phyloP scores from a whole-genome alignment of 306 rosid species.

The Arachis stenosperma region DNA sequence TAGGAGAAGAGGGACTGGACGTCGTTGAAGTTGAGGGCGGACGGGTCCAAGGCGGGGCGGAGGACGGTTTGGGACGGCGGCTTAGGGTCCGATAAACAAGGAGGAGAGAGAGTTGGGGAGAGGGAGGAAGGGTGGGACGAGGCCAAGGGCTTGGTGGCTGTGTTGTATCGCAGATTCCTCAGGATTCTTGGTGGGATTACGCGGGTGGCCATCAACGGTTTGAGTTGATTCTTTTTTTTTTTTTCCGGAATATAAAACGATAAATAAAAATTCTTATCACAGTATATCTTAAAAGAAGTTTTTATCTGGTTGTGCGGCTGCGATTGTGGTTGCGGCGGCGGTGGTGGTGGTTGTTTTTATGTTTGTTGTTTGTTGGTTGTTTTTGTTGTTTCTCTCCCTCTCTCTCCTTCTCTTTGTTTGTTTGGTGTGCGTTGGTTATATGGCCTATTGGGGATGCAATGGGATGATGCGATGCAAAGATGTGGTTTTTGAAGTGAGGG shows the following conservation, averaged over 20 bases:
- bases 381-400: background rate
- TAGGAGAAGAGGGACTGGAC: slow-evolving; percentile 51
- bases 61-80: slow-evolving; percentile 27
- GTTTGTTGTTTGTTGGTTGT: background rate
- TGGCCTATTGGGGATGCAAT: background rate
- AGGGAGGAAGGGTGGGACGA: slow-evolving; percentile 43
- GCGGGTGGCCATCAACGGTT: slow-evolving; percentile 61
- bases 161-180: slow-evolving; percentile 45
- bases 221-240: background rate
- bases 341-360: background rate
- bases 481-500: background rate
- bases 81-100: slow-evolving; percentile 26
- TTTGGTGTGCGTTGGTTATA: background rate
- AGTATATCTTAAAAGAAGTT: no score
- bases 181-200: slow-evolving; percentile 59
- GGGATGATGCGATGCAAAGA: slow-evolving; percentile 26
- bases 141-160: slow-evolving; percentile 52
- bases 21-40: slow-evolving; percentile 47
- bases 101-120: slow-evolving; percentile 45
- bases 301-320: no score
- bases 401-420: slow-evolving; percentile 27
- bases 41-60: background rate
- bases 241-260: no score
- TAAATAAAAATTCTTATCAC: no score
- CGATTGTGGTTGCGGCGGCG: background rate